Conservation (phyloP, 371 early-diverging fungal genomes). For the Paramicrosporidium saccamoebae region DNA sequence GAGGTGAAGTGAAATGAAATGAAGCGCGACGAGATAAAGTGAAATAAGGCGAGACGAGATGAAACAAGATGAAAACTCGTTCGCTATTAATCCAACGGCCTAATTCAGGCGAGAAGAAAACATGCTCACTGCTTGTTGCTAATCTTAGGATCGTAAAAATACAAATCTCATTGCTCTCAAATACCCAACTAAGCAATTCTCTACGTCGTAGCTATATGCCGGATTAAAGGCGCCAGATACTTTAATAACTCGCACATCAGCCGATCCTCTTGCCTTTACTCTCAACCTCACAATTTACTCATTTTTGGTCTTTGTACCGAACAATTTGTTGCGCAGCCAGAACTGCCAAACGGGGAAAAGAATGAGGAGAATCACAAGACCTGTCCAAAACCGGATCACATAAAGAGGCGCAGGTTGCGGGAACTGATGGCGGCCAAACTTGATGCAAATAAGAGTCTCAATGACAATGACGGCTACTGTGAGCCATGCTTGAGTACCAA, state of each 20-base stretch:
- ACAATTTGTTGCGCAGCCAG: too few relatives aligned
- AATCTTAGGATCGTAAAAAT: constrained; percentile 1
- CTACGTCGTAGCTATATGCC: constrained; percentile 1
- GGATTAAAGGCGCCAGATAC: background rate
- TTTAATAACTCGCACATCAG: background rate
- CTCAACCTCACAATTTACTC: background rate
- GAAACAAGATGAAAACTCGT: constrained; percentile 1
- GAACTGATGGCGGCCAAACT: constrained; percentile 60
- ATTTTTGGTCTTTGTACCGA: constrained; percentile 1
- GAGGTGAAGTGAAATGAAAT: too few relatives aligned
- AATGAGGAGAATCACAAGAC: constrained; percentile 13
- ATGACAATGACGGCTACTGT: constrained; percentile 47
- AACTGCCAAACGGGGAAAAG: constrained; percentile 41
- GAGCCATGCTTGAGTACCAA: constrained; percentile 72
- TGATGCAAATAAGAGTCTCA: constrained; percentile 53
- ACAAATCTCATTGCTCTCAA: too few relatives aligned
- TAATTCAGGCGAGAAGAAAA: too few relatives aligned
- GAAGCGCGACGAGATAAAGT: background rate
- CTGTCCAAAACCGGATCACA: constrained; percentile 43
- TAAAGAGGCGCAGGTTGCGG: constrained; percentile 26
- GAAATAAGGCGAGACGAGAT: constrained; percentile 1
- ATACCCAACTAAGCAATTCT: too few relatives aligned
- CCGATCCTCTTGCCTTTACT: background rate
- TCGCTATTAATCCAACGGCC: too few relatives aligned
- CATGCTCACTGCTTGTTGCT: constrained; percentile 1